These are phyloP conservation scores for Solanum paucissectum DNA, from an alignment of 257 asterid species.

Conservation along the genomic window DNA sequence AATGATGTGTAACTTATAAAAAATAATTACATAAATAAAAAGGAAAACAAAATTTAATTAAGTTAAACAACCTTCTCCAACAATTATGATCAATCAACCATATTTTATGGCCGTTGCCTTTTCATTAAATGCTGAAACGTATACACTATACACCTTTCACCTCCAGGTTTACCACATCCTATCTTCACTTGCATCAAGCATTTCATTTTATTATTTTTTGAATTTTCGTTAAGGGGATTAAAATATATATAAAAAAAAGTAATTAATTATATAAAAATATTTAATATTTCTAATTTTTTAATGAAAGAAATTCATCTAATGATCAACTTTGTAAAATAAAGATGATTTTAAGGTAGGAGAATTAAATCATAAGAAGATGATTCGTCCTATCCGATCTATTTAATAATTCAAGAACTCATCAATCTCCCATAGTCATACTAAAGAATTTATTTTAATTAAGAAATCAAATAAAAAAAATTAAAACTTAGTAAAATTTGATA, in stretches of 20 bases:
- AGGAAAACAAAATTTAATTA: not conserved
- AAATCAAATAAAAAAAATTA: not conserved
- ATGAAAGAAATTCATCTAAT: not conserved
- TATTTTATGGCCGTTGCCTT: not conserved
- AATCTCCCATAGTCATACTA: not conserved
- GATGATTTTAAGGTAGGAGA: not conserved
- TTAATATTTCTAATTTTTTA: not conserved
- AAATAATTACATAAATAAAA: not conserved
- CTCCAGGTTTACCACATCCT: not conserved
- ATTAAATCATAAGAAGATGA: not conserved
- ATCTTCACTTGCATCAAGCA: not conserved
- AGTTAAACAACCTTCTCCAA: not conserved
- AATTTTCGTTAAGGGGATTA: not conserved
- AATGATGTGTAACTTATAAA: not conserved
- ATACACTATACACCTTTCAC: not conserved
- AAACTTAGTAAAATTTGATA: not conserved
- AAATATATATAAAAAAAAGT: not conserved
- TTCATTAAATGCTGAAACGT: not conserved
- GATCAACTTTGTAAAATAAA: not conserved
- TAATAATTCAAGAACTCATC: not conserved
- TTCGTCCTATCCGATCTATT: not conserved
- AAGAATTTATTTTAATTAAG: not conserved
- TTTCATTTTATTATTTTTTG: not conserved
- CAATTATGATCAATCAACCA: not conserved
- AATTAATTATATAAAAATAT: too few species aligned